phyloP scores from a whole-genome alignment of 192 early-diverging fungal genomes.

The Entrophospora sp. region DNA sequence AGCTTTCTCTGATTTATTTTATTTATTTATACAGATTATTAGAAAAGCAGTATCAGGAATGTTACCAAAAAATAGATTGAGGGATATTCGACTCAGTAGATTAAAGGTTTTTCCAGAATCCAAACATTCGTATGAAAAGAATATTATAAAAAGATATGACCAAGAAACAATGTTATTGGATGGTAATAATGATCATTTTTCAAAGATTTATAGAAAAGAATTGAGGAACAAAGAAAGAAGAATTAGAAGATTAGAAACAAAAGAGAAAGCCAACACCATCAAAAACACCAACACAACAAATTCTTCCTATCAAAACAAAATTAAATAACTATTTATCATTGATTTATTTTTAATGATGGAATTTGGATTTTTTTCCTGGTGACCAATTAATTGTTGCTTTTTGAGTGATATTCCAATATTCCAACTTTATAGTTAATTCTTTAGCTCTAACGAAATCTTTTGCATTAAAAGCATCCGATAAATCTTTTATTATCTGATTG shows the following conservation, averaged over 20 bases:
- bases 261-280: no score
- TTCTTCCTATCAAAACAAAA: no score
- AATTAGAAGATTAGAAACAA: no score
- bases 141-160: conserved; percentile 77
- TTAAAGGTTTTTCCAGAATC: conserved; percentile 75
- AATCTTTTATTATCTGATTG: conserved; percentile 25
- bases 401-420: conserved; percentile 65
- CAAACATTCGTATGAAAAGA: conserved; percentile 79
- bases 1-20: no score
- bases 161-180: no score
- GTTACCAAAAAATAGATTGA: conserved; percentile 89
- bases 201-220: no score
- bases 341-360: conserved; percentile 39
- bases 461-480: conserved; percentile 48
- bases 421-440: conserved; percentile 58
- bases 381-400: conserved; percentile 50
- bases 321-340: no score
- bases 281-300: no score
- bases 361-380: conserved; percentile 42
- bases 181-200: no score
- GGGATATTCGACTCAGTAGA: conserved; percentile 65
- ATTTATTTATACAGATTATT: conserved; percentile 38
- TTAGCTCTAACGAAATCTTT: conserved; percentile 50
- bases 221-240: no score
- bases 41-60: conserved; percentile 89